Evolutionary conservation across 2,329 filamentous ascomycete genomes (phyloP).

Genomic region (Aspergillus neotritici): DNA sequence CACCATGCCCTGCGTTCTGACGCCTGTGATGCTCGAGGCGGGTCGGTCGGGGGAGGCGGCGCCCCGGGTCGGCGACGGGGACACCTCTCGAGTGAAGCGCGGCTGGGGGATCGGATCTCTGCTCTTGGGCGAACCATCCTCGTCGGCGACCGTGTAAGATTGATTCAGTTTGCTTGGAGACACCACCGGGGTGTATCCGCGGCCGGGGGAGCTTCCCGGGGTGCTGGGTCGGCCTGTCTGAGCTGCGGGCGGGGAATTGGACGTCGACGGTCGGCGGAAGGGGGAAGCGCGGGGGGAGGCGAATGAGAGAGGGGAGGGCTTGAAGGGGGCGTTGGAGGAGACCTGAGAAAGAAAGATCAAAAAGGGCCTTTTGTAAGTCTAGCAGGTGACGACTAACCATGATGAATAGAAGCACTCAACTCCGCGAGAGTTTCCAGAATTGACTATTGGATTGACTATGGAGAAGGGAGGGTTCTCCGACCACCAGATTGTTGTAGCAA

Average conservation of each 20-base stretch:
- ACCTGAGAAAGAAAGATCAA: conserved; percentile 18
- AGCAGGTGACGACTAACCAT: background rate
- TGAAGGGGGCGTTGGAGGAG: conserved; percentile 56
- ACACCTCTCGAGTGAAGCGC: conserved; percentile 33
- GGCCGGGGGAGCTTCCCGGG: conserved; percentile 43
- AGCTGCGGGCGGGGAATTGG: conserved; percentile 56
- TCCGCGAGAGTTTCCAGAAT: too few species aligned
- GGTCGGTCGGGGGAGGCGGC: conserved; percentile 22
- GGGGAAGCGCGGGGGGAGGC: conserved; percentile 65
- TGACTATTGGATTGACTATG: too few species aligned
- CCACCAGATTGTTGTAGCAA: too few species aligned
- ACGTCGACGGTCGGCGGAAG: conserved; percentile 60
- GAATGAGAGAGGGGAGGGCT: conserved; percentile 66
- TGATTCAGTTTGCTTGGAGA: conserved; percentile 46
- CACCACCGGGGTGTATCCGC: conserved; percentile 39
- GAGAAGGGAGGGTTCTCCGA: too few species aligned
- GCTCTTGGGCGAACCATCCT: conserved; percentile 28
- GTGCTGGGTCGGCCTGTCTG: conserved; percentile 39
- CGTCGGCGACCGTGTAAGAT: conserved; percentile 40
- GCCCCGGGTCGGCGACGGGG: conserved; percentile 37
- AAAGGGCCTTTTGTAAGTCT: background rate
- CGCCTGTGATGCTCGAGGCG: conserved; percentile 24
- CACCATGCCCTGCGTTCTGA: conserved; percentile 19
- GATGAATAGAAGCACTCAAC: background rate
- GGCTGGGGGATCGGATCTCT: conserved; percentile 29